A percentile compares a stretch with the other conserved stretches of the same genome.
These are phyloP conservation scores for Cercospora zeina DNA, from an alignment of 2,329 filamentous ascomycete species.

Conservation along the genomic window DNA sequence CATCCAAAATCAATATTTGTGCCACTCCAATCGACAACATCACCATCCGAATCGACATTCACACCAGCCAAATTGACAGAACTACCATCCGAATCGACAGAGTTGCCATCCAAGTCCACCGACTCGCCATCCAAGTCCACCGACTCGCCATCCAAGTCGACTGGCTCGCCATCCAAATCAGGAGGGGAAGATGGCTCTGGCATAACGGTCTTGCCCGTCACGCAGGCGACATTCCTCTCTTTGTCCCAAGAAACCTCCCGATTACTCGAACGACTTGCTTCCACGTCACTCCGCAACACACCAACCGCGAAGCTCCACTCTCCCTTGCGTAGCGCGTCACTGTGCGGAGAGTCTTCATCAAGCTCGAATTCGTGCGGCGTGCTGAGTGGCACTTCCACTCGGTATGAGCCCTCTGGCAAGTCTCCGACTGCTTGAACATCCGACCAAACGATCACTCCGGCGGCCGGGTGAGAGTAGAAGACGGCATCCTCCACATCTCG, in stretches of 20 bases:
- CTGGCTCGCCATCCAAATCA: background rate
- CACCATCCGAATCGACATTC: too few relatives aligned
- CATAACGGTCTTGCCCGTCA: background rate
- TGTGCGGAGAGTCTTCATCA: background rate
- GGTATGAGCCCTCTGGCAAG: background rate
- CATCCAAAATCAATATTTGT: too few relatives aligned
- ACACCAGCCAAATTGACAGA: too few relatives aligned
- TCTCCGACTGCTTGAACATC: background rate
- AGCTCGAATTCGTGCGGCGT: background rate
- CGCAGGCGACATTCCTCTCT: background rate
- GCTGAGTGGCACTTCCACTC: background rate
- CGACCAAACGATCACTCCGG: background rate
- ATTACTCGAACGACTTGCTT: background rate
- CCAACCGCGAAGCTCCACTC: background rate
- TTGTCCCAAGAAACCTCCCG: background rate
- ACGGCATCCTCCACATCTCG: background rate
- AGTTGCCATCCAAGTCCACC: background rate
- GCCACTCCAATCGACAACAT: too few relatives aligned
- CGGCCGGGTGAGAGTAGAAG: background rate
- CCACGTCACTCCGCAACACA: background rate
- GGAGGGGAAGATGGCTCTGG: background rate
- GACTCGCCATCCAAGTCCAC: background rate
- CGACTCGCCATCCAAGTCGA: background rate
- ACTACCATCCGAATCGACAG: background rate
- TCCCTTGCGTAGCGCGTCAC: background rate